Evolutionary conservation across 768 basidiomycete species (phyloP), one percentile per base, ranked within the genome.

Genomic region (Agrocybe pediades): DNA sequence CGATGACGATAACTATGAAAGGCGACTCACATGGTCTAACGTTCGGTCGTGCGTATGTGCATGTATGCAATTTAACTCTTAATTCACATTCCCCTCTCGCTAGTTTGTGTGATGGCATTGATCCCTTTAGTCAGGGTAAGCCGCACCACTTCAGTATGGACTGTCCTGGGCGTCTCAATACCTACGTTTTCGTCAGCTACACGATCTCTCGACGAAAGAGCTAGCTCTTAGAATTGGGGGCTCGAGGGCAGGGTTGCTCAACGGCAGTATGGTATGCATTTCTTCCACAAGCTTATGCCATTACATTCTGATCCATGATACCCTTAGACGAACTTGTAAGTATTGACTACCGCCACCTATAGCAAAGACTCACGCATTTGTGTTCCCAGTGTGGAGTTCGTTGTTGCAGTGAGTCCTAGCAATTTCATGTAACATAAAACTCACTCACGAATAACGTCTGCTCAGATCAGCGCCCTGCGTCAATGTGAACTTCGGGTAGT

Each of bases 401-500:
- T 92, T 9, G 80, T 93, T 56, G 87, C 88, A 50, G 90, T 90
- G 63, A 58, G 86, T 72, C 9, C 29, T 15, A 21, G 19, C 48
- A 29, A 43, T 30, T 53, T 41, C 9, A 13, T 20, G 21, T 23
- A 40, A 16, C 41, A 23, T 39, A 9, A 42, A 8, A n/a, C 19
- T 15, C 20, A 40, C 41, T 15, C 9, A 36, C 15, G 17, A 40
- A 20, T 43, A 7, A 9, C 24, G 45, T 6, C 16, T 25, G 16
- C 40, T 51, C 56, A 91, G 87, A 84, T 93, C 46, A 90, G 87
- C 42, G 92, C 92, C 0, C 72, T 95, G 51, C 72, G 77, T n/a
- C 88, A 91, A 65, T 94, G 92, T 62, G 87, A 95, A 66, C 71
- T 95, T 7, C 74, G 77, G 19, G 80, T 95, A 23, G 91, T 95